Percentiles rank a stretch among this genome's conserved stretches.
Evolutionary conservation across 1,284 basidiomycete species (phyloP).

Genomic region (Leccinum solheimii): DNA sequence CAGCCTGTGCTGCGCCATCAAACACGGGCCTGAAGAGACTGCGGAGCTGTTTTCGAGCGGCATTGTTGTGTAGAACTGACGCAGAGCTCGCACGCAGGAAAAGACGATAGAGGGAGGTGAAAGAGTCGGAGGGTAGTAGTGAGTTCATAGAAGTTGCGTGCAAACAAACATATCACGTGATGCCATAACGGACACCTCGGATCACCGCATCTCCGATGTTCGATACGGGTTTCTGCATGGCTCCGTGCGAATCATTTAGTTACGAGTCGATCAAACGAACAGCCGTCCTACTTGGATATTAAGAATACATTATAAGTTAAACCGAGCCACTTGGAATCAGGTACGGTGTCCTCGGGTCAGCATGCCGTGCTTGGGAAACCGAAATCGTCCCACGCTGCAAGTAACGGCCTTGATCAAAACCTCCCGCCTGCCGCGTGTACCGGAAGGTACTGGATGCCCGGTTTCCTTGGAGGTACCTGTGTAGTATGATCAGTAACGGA

Average conservation of each 20-base stretch:
- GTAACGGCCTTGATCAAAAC: slow-evolving; percentile 10
- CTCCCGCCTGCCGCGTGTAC: slow-evolving; percentile 22
- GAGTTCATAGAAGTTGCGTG: slow-evolving; percentile 1
- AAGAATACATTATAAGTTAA: slow-evolving; percentile 10
- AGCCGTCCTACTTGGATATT: background rate
- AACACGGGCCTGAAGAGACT: slow-evolving; percentile 58
- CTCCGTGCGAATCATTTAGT: background rate
- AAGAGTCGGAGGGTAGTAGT: slow-evolving; percentile 49
- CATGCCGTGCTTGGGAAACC: slow-evolving; percentile 3
- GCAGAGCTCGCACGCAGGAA: slow-evolving; percentile 60
- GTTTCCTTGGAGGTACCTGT: slow-evolving; percentile 29
- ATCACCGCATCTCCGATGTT: background rate
- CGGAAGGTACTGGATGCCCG: slow-evolving; percentile 7
- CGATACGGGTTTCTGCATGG: background rate
- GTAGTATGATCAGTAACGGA: slow-evolving; percentile 10
- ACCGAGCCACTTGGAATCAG: background rate
- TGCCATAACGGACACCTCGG: background rate
- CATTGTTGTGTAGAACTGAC: slow-evolving; percentile 56
- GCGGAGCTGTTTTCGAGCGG: slow-evolving; percentile 46
- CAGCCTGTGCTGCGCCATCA: slow-evolving; percentile 48
- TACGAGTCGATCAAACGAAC: slow-evolving; percentile 4
- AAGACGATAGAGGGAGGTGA: slow-evolving; percentile 64
- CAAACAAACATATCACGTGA: slow-evolving; percentile 10
- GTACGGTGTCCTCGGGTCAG: background rate
- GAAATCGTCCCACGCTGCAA: slow-evolving; percentile 19